phyloP scores from a whole-genome alignment of 164 flowering plant genomes.

The Nelumbo lutea region DNA sequence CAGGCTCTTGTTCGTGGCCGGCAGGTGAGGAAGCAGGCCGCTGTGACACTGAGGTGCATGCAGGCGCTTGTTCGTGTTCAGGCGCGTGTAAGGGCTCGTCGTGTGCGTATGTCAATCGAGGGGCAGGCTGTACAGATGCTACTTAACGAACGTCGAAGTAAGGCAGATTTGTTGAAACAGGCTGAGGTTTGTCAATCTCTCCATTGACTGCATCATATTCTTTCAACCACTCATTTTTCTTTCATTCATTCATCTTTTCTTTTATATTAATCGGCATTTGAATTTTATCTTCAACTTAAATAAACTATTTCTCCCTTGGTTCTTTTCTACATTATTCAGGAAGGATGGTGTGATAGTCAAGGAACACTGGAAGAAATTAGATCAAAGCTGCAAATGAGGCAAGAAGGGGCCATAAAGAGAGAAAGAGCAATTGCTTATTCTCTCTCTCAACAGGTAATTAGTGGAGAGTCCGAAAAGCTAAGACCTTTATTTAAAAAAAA shows the following conservation, averaged over 20 bases:
- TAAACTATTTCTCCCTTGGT: not conserved
- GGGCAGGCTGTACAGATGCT: constrained; percentile 87
- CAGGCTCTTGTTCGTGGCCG: constrained; percentile 84
- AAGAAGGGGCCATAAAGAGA: constrained; percentile 77
- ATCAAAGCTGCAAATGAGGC: constrained; percentile 71
- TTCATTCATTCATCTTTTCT: not conserved
- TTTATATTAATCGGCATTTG: not conserved
- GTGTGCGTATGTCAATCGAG: constrained; percentile 83
- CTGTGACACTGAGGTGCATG: constrained; percentile 85
- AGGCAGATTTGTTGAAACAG: constrained; percentile 58
- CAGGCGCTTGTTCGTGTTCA: constrained; percentile 91
- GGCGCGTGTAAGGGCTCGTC: constrained; percentile 84
- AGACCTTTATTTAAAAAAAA: too few relatives aligned
- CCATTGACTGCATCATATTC: not conserved
- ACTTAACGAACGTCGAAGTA: constrained; percentile 51
- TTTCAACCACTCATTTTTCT: too few relatives aligned
- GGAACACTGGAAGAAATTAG: constrained; percentile 62
- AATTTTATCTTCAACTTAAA: not conserved
- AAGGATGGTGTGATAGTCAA: constrained; percentile 82
- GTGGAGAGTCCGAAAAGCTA: not conserved
- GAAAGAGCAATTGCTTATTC: constrained; percentile 81
- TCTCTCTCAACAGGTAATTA: constrained; percentile 56
- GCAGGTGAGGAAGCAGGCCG: constrained; percentile 86
- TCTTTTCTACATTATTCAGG: constrained; percentile 31
- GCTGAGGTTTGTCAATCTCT: constrained; percentile 58